Percentiles rank a stretch among this genome's conserved stretches.
Conservation (phyloP, 805 yeast species). For the Zygoascus tannicola region DNA sequence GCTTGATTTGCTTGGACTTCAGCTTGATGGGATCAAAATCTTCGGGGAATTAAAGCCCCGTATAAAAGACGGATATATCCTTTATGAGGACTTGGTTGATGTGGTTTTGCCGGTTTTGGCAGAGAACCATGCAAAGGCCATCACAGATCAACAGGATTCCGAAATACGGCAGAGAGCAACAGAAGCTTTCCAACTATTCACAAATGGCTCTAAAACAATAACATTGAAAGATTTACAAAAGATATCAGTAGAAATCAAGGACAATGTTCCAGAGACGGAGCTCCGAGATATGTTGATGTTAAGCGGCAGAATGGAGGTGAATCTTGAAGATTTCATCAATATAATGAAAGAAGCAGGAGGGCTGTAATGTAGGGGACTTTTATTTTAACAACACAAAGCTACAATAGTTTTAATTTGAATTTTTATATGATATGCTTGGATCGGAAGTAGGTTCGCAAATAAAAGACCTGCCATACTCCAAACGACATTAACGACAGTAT, state of each 20-base stretch:
- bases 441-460: slow-evolving; percentile 81
- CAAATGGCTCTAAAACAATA: slow-evolving; percentile 18
- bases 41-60: neutral
- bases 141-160: slow-evolving; percentile 6
- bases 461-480: slow-evolving; percentile 88
- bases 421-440: slow-evolving; percentile 32
- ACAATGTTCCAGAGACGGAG: slow-evolving; percentile 23
- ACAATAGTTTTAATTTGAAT: neutral
- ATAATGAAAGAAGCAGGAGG: slow-evolving; percentile 21
- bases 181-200: slow-evolving; percentile 14
- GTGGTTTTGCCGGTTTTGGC: slow-evolving; percentile 13
- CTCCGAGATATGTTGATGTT: slow-evolving; percentile 25
- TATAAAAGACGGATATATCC: slow-evolving; percentile 19
- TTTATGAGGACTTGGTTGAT: slow-evolving; percentile 23
- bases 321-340: slow-evolving; percentile 17
- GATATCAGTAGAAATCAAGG: slow-evolving; percentile 21
- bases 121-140: neutral
- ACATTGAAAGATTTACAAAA: slow-evolving; percentile 20
- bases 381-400: neutral
- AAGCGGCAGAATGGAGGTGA: slow-evolving; percentile 16
- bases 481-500: slow-evolving; percentile 61
- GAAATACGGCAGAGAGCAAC: neutral
- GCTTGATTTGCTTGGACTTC: slow-evolving; percentile 22
- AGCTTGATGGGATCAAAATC: slow-evolving; percentile 1
- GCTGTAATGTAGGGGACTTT: slow-evolving; percentile 4